These are phyloP conservation scores for Gymnopilus junonius DNA, from an alignment of 768 basidiomycete genomes.

Conservation along the genomic window DNA sequence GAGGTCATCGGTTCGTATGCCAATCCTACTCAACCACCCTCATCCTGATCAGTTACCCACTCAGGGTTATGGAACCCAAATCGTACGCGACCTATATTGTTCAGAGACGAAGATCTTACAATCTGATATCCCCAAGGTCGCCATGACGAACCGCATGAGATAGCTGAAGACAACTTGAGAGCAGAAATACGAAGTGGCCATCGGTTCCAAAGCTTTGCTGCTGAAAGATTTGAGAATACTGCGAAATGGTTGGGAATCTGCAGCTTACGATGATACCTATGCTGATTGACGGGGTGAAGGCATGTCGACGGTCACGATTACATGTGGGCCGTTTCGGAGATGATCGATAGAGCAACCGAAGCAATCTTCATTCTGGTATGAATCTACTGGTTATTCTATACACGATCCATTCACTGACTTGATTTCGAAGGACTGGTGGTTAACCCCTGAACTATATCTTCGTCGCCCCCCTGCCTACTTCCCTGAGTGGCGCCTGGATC, in stretches of 20 bases:
- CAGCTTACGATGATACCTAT: not conserved
- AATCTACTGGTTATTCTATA: not conserved
- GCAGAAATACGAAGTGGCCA: conserved; percentile 78
- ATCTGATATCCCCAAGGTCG: conserved; percentile 43
- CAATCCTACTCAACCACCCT: not conserved
- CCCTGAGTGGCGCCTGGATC: conserved; percentile 89
- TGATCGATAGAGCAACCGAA: conserved; percentile 82
- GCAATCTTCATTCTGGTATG: conserved; percentile 85
- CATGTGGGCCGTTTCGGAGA: conserved; percentile 92
- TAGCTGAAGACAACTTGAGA: conserved; percentile 69
- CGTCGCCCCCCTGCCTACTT: conserved; percentile 87
- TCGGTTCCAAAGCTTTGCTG: conserved; percentile 87
- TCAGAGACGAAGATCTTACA: not conserved
- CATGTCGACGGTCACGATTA: conserved; percentile 97
- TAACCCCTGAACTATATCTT: conserved; percentile 93
- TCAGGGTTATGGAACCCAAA: conserved; percentile 51
- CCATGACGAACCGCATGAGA: conserved; percentile 80
- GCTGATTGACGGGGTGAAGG: conserved; percentile 41
- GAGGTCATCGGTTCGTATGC: conserved; percentile 40
- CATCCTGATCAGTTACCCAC: not conserved
- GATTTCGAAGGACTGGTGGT: conserved; percentile 79
- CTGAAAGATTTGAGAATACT: conserved; percentile 65
- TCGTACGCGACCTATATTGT: conserved; percentile 29
- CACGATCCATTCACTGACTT: not conserved
- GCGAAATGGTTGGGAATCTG: conserved; percentile 72